Evolutionary conservation across 306 rosid species (phyloP).

Genomic region (Acmispon strigosus): DNA sequence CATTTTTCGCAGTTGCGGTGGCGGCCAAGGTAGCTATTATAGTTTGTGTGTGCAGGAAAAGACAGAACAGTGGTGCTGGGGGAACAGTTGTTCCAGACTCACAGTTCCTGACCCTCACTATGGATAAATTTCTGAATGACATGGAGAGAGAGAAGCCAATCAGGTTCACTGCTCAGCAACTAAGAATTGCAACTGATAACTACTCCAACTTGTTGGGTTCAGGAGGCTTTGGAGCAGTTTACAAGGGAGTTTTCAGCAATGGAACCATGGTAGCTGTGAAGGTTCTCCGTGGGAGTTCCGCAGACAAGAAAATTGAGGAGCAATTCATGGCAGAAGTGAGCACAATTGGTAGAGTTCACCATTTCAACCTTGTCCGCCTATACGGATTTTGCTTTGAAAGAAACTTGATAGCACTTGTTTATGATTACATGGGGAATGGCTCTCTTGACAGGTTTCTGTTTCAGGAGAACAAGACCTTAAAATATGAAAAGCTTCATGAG

Average conservation of each 20-base stretch:
- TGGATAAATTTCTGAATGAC: constrained; percentile 17
- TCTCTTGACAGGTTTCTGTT: constrained; percentile 31
- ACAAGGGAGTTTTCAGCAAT: constrained; percentile 16
- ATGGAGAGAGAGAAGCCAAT: constrained; percentile 27
- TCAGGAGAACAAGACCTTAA: not conserved
- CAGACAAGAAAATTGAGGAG: constrained; percentile 2
- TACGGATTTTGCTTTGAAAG: constrained; percentile 30
- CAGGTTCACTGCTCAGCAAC: constrained; percentile 3
- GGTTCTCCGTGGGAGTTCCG: constrained; percentile 7
- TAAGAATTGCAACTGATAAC: constrained; percentile 13
- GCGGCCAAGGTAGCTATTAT: too few relatives aligned
- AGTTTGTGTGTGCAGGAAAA: too few relatives aligned
- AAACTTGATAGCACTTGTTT: constrained; percentile 28
- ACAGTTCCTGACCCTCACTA: not conserved
- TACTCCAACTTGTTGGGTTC: constrained; percentile 21
- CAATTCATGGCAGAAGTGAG: not conserved
- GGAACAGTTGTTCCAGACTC: not conserved
- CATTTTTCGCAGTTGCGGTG: too few relatives aligned
- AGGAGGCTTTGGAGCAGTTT: constrained; percentile 27
- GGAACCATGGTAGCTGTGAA: constrained; percentile 22
- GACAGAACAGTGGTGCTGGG: too few relatives aligned
- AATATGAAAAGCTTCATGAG: constrained; percentile 24
- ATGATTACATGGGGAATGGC: constrained; percentile 28
- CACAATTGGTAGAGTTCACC: too few relatives aligned
- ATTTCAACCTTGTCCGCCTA: constrained; percentile 12